Evolutionary conservation across 1,139 yeast genomes (phyloP), one percentile per base, ranked within the genome.

Genomic region (Saccharomyces hybrid): DNA sequence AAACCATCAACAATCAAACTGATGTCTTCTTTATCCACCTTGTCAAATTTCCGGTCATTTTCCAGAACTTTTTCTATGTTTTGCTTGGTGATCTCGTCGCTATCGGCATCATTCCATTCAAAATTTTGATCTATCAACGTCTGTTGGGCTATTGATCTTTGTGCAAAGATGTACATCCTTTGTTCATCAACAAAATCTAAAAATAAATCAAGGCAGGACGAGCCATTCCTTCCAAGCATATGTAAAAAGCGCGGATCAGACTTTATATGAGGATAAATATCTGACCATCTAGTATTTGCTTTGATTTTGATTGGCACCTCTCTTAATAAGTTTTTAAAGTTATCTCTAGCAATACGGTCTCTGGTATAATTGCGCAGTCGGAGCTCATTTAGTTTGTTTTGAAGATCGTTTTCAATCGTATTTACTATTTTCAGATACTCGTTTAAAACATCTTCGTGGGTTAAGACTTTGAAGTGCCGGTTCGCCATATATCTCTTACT

Each of bases 181-280:
- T 82, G 81, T 54, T 81, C 85, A 61, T 86, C 91, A 2, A 86
- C 78, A 0, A 79, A 67, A 67, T 91, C 97, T 82, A 89, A 80
- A 63, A 87, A 88, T 48, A 88, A 71, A 57, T 90, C 96, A 41
- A 86, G 66, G 0, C 96, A 87, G 1, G 83, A 77, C 0, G 97
- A 89, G 0, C 97, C 97, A 47, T 81, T 77, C 56, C 91, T 78
- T 0, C 96, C 96, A 57, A 90, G 78, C 47, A 89, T 62, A 25
- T 78, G 82, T 14, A 79, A 67, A 64, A 86, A 89, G 16, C 82
- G 73, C 52, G 75, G 77, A 56, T 86, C 86, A 29, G 79, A 78
- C 60, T 81, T 82, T 1, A 90, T 64, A 2, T 67, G 56, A 0
- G 79, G 75, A 42, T 80, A 75, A 5, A 88, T 66, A 27, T 83